Percentiles rank a stretch among this genome's conserved stretches.
Evolutionary conservation across 768 basidiomycete species (phyloP).

Genomic region (Suillus subluteus): DNA sequence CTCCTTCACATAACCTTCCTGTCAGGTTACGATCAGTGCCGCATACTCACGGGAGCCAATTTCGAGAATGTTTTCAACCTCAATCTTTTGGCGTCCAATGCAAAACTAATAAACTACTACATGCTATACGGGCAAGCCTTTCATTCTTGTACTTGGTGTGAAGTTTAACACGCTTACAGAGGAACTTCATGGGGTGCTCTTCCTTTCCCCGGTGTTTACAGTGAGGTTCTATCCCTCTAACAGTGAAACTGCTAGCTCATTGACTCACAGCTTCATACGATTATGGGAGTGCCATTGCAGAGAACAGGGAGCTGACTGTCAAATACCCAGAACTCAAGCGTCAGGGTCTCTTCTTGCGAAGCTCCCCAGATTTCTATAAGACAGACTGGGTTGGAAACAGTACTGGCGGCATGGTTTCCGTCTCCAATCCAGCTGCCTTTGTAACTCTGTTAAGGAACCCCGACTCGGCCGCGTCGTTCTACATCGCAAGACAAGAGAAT

Average conservation of each 20-base stretch:
- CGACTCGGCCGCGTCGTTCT: conserved; percentile 67
- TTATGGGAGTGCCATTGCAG: conserved; percentile 74
- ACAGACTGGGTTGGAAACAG: conserved; percentile 75
- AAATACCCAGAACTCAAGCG: conserved; percentile 82
- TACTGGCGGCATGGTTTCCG: conserved; percentile 47
- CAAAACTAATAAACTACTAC: conserved; percentile 82
- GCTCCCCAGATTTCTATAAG: conserved; percentile 78
- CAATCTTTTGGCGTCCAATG: conserved; percentile 79
- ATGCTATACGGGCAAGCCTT: conserved; percentile 74
- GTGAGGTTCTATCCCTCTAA: conserved; percentile 27
- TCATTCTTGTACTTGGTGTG: background rate
- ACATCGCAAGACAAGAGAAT: conserved; percentile 66
- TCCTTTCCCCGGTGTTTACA: conserved; percentile 77
- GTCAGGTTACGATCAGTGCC: conserved; percentile 66
- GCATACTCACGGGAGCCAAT: conserved; percentile 66
- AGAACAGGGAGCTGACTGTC: conserved; percentile 63
- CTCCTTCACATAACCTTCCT: conserved; percentile 11
- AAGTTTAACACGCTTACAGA: conserved; percentile 38
- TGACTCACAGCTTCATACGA: conserved; percentile 62
- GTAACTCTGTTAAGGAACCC: conserved; percentile 72
- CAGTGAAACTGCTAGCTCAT: conserved; percentile 8
- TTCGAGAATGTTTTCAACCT: conserved; percentile 83
- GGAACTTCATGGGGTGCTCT: conserved; percentile 87
- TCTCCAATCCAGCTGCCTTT: conserved; percentile 53
- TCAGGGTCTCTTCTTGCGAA: conserved; percentile 78